A percentile compares a stretch with the other conserved stretches of the same genome.
phyloP scores from a whole-genome alignment of 768 basidiomycete genomes.

The Myochromella boudieri region DNA sequence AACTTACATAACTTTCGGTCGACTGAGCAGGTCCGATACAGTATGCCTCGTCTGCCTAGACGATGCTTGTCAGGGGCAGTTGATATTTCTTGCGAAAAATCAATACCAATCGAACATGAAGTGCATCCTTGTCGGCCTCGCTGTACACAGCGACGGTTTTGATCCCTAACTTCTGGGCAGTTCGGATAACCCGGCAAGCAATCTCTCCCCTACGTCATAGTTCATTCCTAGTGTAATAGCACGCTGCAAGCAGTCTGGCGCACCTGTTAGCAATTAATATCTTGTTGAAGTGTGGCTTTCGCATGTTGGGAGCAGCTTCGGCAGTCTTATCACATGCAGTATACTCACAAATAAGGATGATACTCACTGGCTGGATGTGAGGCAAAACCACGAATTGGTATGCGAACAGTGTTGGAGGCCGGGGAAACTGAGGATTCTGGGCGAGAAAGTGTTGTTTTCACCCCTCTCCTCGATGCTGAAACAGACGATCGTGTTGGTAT shows the following conservation, averaged over 20 bases:
- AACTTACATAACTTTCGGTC: slow-evolving; percentile 82
- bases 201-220: slow-evolving; percentile 78
- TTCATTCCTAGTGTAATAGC: background rate
- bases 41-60: slow-evolving; percentile 82
- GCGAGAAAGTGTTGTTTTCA: slow-evolving; percentile 6
- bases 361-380: slow-evolving; percentile 29
- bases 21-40: slow-evolving; percentile 93
- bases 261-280: slow-evolving; percentile 90
- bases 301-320: slow-evolving; percentile 14
- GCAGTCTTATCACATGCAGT: background rate
- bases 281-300: slow-evolving; percentile 76
- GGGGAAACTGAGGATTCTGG: background rate
- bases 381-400: slow-evolving; percentile 21
- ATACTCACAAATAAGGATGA: background rate
- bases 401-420: background rate
- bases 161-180: slow-evolving; percentile 84
- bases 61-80: background rate
- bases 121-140: slow-evolving; percentile 75
- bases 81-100: background rate
- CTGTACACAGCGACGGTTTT: slow-evolving; percentile 92
- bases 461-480: background rate
- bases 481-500: slow-evolving; percentile 4
- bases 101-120: slow-evolving; percentile 79
- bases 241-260: slow-evolving; percentile 5
- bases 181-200: slow-evolving; percentile 92